Percentiles rank a stretch among this genome's conserved stretches.
Conservation (phyloP, 192 early-diverging fungal genomes). For the Linnemannia schmuckeri region DNA sequence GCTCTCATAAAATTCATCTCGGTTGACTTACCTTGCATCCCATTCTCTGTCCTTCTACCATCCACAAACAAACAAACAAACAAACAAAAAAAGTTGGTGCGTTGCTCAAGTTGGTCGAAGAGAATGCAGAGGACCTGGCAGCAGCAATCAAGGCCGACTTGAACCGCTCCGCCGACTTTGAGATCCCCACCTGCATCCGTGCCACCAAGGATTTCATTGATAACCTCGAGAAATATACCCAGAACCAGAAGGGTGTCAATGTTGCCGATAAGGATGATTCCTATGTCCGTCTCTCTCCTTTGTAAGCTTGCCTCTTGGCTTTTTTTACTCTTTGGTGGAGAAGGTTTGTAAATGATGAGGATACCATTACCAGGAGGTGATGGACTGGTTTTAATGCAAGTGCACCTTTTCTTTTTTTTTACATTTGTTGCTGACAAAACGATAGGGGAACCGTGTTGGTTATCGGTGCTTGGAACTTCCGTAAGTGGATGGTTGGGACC, state of each 20-base stretch:
- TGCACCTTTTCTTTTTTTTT: neutral
- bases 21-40: too few species aligned
- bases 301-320: slow-evolving; percentile 18
- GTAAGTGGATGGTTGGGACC: slow-evolving; percentile 14
- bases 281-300: slow-evolving; percentile 37
- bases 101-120: slow-evolving; percentile 46
- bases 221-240: slow-evolving; percentile 26
- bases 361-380: neutral
- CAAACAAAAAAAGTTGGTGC: slow-evolving; percentile 30
- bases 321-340: neutral
- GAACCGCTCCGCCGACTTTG: slow-evolving; percentile 57
- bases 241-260: slow-evolving; percentile 10
- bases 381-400: neutral
- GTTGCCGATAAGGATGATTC: slow-evolving; percentile 26
- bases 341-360: neutral
- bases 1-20: too few species aligned
- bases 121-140: slow-evolving; percentile 62
- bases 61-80: neutral
- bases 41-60: too few species aligned
- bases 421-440: neutral
- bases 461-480: slow-evolving; percentile 71
- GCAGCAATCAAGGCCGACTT: slow-evolving; percentile 70
- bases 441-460: slow-evolving; percentile 54
- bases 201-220: slow-evolving; percentile 18
- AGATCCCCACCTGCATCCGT: slow-evolving; percentile 16